Base-by-base conservation (phyloP, 352 stramenopile species). In the Phytophthora pinifolia region DNA sequence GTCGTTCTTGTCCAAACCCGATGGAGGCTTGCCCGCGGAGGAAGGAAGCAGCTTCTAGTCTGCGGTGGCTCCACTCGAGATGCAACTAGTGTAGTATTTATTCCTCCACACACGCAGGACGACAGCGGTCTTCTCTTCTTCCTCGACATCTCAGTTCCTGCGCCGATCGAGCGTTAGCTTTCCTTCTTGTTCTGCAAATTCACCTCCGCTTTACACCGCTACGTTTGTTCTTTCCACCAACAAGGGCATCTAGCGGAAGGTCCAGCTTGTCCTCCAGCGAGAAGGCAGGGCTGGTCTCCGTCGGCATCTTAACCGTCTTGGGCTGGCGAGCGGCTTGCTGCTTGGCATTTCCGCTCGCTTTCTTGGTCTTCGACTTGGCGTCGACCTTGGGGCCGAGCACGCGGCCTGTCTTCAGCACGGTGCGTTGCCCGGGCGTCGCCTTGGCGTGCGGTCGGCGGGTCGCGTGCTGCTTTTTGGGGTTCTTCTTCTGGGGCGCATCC, bases 201-300 rank as follows among this genome's bases (percentile, higher is more conserved):
- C 55, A 74, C 46, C 51, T 65, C 41, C 47, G 56, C 38, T 62
- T 71, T 31, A 36, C 30, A 17, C 32, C 52, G 54, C 62, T 80
- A 38, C 49, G 59, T 55, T 78, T 76, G 39, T 32, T 60, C 10
- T 54, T 64, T 5, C 54, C 57, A 9, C 46, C 44, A 20, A 92
- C 67, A 12, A 92, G 68, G 32, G 79, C 82, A 55, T 89, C 77
- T 17, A 92, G 68, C 14, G 82, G 69, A 41, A 92, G 68, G 25
- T 66, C 65, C 31, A 92, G 64, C 43, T 88, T 76, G 50, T 88
- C 78, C 59, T 88, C 70, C 14, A 92, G 62, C 15, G 71, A 69
- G 12, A 89, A 77, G 14, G 33, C 63, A 29, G 45, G 6, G 15
- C 17, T 32, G 10, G 36, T 41, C 32, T 39, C 35, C 42, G 70